Evolutionary conservation across 139 green algal genomes (phyloP), one percentile per base, ranked within the genome.

Genomic region (Closterium sp.): DNA sequence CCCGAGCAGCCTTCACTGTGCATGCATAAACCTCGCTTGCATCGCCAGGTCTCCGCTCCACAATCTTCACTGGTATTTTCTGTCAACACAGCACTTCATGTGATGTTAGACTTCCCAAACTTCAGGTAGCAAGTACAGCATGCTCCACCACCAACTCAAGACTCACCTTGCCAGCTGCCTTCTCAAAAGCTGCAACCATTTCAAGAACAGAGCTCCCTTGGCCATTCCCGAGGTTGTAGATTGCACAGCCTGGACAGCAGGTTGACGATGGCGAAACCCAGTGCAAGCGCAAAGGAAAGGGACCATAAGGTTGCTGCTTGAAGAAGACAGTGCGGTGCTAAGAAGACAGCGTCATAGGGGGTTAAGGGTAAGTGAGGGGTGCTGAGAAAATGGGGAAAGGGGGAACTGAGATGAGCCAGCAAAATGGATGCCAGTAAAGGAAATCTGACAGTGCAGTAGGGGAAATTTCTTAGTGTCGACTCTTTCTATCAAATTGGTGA

Each of bases 111-210:
- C 8, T 69, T n/a, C 43, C 43, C 23, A 69, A 25, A 69, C 23
- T 16, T 16, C 43, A 69, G n/a, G n/a, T n/a, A 69, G 12, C 43
- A 2, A 16, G 43, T 25, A 25, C 12, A 5, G 43, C 0, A 16
- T 28, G 4, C 23, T 25, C 9, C 43, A 69, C 21, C 21, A 1
- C 3, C 21, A 69, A 69, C 38, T 23, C 4, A 10, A 85, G 25
- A 32, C 69, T 4, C 23, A 94, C 94, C 91, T 97, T 97, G 32
- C 97, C 97, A 86, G 93, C 97, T 21, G 97, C 97, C 84, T 97
- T 95, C 95, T 99, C 97, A 92, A 99, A 99, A 0, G 97, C 97
- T n/a, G 95, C 90, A 23, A 99, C 91, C 96, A 99, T 99, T 94
- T 99, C 97, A 64, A 99, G 94, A 35, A 99, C 98, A 5, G 97